Evolutionary conservation across 2,329 filamentous ascomycete genomes (phyloP), one percentile per base, ranked within the genome.

Genomic region (Sporothrix sp.): DNA sequence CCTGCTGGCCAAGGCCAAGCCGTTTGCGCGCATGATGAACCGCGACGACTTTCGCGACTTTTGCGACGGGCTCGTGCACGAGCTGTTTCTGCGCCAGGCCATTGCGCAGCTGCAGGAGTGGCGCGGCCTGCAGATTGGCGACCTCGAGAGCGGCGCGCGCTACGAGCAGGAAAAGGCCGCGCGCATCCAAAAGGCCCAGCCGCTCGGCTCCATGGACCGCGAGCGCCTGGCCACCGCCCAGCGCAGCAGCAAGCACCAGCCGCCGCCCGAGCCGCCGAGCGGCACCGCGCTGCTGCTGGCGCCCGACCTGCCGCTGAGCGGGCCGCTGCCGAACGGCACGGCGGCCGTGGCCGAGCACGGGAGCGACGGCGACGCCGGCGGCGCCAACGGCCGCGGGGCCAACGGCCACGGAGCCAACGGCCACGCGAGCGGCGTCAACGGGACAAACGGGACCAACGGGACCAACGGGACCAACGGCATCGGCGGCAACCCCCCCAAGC

Each of bases 21-120:
- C 93, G 0, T 96, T 96, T 61, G 91, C 89, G 3, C 81, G 91
- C 37, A 94, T 97, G 79, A 96, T 97, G 91, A 95, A 91, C 60
- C 84, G 85, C 59, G 76, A 84, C 42, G 93, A 98, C 65, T 97
- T 95, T 61, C 85, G 94, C 56, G 79, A 82, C 10, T 83, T 97
- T 58, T 86, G 84, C 58, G 82, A 88, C 54, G 90, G 89, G 2
- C 71, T 98, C 1, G 78, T 95, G 42, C 90, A 95, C 60, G 93
- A 98, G 66, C 80, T 93, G 56, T 95, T 95, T 58, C 72, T 98
- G 16, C 82, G 93, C 2, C 83, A 94, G 62, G 93, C 93, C 33
- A 95, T 98, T 53, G 58, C 77, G 0, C 91, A 97, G 64, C 72
- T 98, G 3, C 91, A 97, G 63, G 93, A 97, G 61, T 98, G 93